These are phyloP conservation scores for Jaltomata sinuosa DNA, from an alignment of 257 asterid species.

Conservation along the genomic window DNA sequence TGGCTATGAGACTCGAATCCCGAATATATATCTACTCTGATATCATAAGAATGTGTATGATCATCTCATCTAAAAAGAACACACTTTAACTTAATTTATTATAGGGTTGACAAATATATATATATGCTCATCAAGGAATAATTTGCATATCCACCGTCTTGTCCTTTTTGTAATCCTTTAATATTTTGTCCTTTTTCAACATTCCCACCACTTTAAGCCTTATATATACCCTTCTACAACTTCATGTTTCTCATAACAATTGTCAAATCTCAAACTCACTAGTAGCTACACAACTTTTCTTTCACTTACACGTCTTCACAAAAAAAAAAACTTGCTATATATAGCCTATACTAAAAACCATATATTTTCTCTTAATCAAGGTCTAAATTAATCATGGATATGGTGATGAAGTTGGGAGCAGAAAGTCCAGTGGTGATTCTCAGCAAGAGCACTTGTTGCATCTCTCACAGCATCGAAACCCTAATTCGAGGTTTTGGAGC, in stretches of 20 bases:
- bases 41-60: background rate
- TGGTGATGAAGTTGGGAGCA: constrained; percentile 1
- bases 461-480: background rate
- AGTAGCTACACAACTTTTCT: too few species aligned
- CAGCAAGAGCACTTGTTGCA: background rate
- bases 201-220: background rate
- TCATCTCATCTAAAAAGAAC: background rate
- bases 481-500: background rate
- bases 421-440: background rate
- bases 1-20: background rate
- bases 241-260: background rate
- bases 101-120: too few species aligned
- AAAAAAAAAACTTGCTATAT: background rate
- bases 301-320: background rate
- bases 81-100: too few species aligned
- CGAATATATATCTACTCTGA: too few species aligned
- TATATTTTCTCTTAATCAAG: background rate
- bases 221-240: background rate
- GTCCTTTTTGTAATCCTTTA: background rate
- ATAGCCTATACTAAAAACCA: background rate
- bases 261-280: background rate
- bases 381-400: background rate
- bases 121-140: background rate
- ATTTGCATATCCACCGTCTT: background rate
- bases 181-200: background rate